phyloP scores from a whole-genome alignment of 352 stramenopile species.

The Phytophthora lateralis region DNA sequence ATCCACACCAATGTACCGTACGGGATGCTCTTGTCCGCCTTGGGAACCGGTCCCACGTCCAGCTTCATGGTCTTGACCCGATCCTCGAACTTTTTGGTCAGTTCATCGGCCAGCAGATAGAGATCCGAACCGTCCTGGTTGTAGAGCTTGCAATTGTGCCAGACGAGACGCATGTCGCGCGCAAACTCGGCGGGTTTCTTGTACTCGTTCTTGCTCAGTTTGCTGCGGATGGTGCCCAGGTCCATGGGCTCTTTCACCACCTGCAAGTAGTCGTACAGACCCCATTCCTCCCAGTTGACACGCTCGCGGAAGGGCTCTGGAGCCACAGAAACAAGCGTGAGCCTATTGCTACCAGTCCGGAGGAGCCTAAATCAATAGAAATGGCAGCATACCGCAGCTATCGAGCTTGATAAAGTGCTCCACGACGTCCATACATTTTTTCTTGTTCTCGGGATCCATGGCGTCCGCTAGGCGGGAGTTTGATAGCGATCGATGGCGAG shows the following conservation, averaged over 20 bases:
- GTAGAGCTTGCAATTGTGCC: conserved; percentile 89
- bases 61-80: conserved; percentile 84
- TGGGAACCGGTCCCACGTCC: conserved; percentile 67
- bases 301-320: conserved; percentile 86
- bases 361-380: neutral
- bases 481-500: neutral
- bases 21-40: conserved; percentile 72
- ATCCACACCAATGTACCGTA: conserved; percentile 31
- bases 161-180: conserved; percentile 84
- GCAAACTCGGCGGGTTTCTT: conserved; percentile 86
- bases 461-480: neutral
- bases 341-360: neutral
- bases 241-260: conserved; percentile 94
- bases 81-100: conserved; percentile 90
- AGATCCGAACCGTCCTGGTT: conserved; percentile 91
- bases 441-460: conserved; percentile 84
- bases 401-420: conserved; percentile 87
- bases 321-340: conserved; percentile 4
- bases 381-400: conserved; percentile 49
- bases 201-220: conserved; percentile 84
- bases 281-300: conserved; percentile 91
- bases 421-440: conserved; percentile 81
- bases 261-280: conserved; percentile 91
- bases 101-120: conserved; percentile 82
- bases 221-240: conserved; percentile 85